These are phyloP conservation scores for Caloboletus firmus DNA, from an alignment of 1,284 basidiomycete species.

Conservation along the genomic window DNA sequence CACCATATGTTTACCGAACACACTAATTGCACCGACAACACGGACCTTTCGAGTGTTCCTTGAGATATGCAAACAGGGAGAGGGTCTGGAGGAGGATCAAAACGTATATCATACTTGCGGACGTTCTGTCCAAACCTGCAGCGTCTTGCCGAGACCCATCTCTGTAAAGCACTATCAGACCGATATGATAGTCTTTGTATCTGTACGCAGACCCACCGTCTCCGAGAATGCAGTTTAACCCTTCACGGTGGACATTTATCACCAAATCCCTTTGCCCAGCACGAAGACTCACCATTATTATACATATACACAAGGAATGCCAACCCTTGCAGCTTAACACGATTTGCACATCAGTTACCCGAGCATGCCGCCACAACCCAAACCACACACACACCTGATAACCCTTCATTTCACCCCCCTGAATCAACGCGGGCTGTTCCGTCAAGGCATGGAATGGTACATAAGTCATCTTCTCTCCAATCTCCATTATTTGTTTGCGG, in stretches of 20 bases:
- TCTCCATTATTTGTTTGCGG: slow-evolving; percentile 23
- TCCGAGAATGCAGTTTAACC: slow-evolving; percentile 60
- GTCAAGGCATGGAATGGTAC: slow-evolving; percentile 41
- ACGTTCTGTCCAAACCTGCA: slow-evolving; percentile 44
- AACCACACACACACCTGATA: slow-evolving; percentile 48
- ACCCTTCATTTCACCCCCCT: slow-evolving; percentile 54
- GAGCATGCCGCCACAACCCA: not conserved
- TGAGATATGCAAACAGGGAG: slow-evolving; percentile 57
- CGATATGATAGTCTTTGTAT: not conserved
- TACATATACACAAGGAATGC: slow-evolving; percentile 57
- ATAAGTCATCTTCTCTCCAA: slow-evolving; percentile 27
- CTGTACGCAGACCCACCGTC: slow-evolving; percentile 44
- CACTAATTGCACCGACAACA: not conserved
- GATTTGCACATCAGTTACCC: slow-evolving; percentile 4
- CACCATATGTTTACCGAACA: not conserved
- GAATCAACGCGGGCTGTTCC: slow-evolving; percentile 47
- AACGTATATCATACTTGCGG: not conserved
- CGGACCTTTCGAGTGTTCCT: slow-evolving; percentile 43
- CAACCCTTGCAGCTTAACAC: slow-evolving; percentile 47
- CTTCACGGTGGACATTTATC: slow-evolving; percentile 27
- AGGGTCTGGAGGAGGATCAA: slow-evolving; percentile 44
- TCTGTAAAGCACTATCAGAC: slow-evolving; percentile 33
- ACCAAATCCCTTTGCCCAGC: not conserved
- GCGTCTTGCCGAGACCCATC: slow-evolving; percentile 66
- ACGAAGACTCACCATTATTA: slow-evolving; percentile 46